Conservation (phyloP, 2,329 filamentous ascomycete genomes). For the Hypoxylon rubiginosum region DNA sequence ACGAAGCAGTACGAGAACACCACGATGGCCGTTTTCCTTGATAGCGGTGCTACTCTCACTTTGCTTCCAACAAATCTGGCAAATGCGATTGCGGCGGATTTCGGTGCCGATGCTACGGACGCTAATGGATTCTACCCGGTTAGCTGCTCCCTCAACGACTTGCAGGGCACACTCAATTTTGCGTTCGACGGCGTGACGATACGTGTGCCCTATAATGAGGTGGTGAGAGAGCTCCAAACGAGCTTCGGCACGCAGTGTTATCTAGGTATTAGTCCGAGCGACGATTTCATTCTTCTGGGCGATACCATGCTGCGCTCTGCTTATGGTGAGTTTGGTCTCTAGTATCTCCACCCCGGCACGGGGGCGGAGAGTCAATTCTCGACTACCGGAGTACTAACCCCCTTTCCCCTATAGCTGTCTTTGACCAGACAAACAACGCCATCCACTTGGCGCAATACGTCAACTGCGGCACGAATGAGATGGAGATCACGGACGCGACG, state of each 20-base stretch:
- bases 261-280: constrained; percentile 63
- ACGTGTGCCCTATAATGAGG: constrained; percentile 63
- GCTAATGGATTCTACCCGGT: constrained; percentile 61
- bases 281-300: constrained; percentile 66
- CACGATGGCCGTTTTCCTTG: constrained; percentile 72
- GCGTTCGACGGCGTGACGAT: constrained; percentile 63
- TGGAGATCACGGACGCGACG: constrained; percentile 53
- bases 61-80: constrained; percentile 72
- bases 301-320: constrained; percentile 70
- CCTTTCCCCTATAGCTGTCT: constrained; percentile 56
- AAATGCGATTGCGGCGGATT: constrained; percentile 62
- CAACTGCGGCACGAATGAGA: constrained; percentile 64
- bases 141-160: constrained; percentile 58
- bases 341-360: not conserved
- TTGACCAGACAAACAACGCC: constrained; percentile 63
- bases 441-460: constrained; percentile 65
- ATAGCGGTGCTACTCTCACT: constrained; percentile 78
- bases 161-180: constrained; percentile 63
- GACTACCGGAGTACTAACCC: constrained; percentile 7
- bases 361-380: constrained; percentile 3
- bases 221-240: constrained; percentile 57
- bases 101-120: constrained; percentile 59
- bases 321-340: constrained; percentile 56
- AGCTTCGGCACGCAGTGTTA: constrained; percentile 57
- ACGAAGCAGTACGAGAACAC: constrained; percentile 55